Percentiles rank a stretch among this genome's conserved stretches.
These are phyloP conservation scores for Claviceps africana DNA, from an alignment of 2,329 filamentous ascomycete species.

Conservation along the genomic window DNA sequence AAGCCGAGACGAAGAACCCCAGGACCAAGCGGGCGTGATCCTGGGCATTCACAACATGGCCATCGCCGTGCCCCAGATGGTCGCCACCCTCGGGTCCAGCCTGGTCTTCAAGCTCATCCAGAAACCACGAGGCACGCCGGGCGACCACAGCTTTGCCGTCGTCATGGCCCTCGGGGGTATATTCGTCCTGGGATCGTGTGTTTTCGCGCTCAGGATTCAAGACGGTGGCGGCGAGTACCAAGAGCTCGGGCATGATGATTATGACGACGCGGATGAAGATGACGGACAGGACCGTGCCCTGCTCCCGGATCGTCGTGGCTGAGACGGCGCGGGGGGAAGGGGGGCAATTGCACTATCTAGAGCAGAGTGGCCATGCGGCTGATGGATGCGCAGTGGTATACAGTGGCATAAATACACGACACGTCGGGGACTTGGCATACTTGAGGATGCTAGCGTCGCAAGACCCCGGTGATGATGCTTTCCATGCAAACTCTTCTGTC, in stretches of 20 bases:
- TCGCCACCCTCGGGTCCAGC: conserved; percentile 74
- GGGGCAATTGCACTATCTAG: not conserved
- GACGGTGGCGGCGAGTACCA: conserved; percentile 31
- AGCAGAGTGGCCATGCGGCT: not conserved
- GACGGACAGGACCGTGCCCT: conserved; percentile 14
- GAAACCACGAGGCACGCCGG: conserved; percentile 71
- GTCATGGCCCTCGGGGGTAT: conserved; percentile 74
- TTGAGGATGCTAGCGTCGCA: too few species aligned
- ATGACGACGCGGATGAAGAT: conserved; percentile 15
- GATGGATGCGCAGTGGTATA: too few species aligned
- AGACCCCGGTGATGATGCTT: too few species aligned
- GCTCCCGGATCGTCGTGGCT: not conserved
- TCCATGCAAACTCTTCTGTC: too few species aligned
- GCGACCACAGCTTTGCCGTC: conserved; percentile 76
- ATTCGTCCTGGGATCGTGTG: conserved; percentile 64
- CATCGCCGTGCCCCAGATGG: conserved; percentile 79
- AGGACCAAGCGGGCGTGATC: conserved; percentile 76
- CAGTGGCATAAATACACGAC: too few species aligned
- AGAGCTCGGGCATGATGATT: not conserved
- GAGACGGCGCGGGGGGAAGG: too few species aligned
- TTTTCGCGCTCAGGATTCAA: conserved; percentile 49
- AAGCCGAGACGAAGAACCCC: conserved; percentile 39
- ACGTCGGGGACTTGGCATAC: too few species aligned
- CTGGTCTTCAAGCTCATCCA: conserved; percentile 75
- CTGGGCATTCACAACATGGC: conserved; percentile 93